Conservation (phyloP, 257 asterid species). For the Ocimum tenuiflorum region DNA sequence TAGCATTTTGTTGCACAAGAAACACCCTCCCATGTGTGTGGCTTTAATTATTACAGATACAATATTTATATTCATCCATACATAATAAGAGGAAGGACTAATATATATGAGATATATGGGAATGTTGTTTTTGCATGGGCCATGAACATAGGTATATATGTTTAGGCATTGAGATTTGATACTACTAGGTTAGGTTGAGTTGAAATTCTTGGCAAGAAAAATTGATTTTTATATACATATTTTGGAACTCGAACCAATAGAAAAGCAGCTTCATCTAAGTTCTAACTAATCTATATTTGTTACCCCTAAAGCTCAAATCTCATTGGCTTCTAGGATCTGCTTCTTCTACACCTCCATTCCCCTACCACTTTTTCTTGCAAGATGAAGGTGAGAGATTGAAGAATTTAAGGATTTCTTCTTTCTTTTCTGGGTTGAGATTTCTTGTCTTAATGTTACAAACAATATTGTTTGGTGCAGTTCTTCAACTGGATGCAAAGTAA, state of each 20-base stretch:
- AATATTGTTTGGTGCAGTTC: slow-evolving; percentile 35
- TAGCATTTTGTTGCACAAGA: slow-evolving; percentile 1
- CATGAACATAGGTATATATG: slow-evolving; percentile 7
- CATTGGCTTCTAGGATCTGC: slow-evolving; percentile 59
- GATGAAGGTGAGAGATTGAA: slow-evolving; percentile 47
- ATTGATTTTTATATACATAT: background rate
- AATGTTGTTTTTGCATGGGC: slow-evolving; percentile 19
- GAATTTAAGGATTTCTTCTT: background rate
- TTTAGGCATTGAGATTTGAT: slow-evolving; percentile 15
- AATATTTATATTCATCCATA: background rate
- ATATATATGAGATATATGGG: slow-evolving; percentile 14
- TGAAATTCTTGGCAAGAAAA: background rate
- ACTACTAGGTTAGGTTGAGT: slow-evolving; percentile 17
- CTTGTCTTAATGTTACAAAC: background rate
- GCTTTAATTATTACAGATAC: background rate
- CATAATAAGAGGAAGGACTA: background rate
- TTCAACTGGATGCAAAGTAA: slow-evolving; percentile 55
- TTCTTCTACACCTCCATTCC: slow-evolving; percentile 13
- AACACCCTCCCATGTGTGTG: slow-evolving; percentile 15
- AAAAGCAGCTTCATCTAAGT: slow-evolving; percentile 23
- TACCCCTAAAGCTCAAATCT: slow-evolving; percentile 42
- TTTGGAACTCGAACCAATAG: slow-evolving; percentile 30
- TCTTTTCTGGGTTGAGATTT: background rate
- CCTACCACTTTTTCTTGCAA: slow-evolving; percentile 9
- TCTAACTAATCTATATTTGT: slow-evolving; percentile 25